phyloP scores from a whole-genome alignment of 139 green algal species.

The Zygnema circumcarinatum region DNA sequence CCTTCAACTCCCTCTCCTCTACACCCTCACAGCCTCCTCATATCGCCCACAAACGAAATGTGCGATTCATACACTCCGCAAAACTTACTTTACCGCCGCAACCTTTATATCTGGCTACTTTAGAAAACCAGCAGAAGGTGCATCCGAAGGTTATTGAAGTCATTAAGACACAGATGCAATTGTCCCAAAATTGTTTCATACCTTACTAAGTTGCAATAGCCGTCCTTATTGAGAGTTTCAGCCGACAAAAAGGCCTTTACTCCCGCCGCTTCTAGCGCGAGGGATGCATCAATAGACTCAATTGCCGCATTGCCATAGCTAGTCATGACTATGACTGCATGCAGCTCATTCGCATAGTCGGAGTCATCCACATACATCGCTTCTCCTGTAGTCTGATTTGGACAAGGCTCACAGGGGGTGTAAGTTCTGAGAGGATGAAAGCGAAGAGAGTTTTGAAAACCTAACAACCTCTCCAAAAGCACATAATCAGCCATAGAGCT shows the following conservation, averaged over 20 bases:
- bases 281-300: constrained; percentile 56
- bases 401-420: not conserved
- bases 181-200: too few species aligned
- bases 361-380: constrained; percentile 71
- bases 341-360: constrained; percentile 57
- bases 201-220: constrained; percentile 47
- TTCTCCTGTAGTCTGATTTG: constrained; percentile 63
- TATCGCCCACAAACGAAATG: too few species aligned
- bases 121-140: too few species aligned
- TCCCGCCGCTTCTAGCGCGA: constrained; percentile 46
- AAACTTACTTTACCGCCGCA: too few species aligned
- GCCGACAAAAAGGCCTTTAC: constrained; percentile 57
- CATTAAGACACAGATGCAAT: not conserved
- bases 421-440: too few species aligned
- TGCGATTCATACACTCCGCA: too few species aligned
- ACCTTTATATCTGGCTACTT: too few species aligned
- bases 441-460: not conserved
- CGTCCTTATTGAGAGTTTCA: not conserved
- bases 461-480: not conserved
- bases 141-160: not conserved
- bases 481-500: too few species aligned
- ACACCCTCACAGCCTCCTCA: too few species aligned
- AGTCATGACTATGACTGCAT: constrained; percentile 65
- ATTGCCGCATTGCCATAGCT: constrained; percentile 59
- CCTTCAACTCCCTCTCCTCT: too few species aligned